Evolutionary conservation across 176 grass and related monocot genomes (phyloP).

Genomic region (Oryza punctata): DNA sequence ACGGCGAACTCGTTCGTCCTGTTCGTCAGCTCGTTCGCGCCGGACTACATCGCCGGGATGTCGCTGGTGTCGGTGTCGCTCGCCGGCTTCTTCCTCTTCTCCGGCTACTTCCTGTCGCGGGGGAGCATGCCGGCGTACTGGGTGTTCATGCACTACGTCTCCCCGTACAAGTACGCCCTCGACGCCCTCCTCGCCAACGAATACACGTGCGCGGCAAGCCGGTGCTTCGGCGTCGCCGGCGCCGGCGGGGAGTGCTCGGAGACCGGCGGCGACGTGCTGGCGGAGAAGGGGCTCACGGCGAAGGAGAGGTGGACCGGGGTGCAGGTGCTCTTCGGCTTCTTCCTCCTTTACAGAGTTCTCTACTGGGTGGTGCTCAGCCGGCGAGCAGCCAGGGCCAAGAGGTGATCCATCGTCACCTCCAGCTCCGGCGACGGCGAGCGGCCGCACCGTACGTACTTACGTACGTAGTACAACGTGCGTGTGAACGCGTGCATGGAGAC

Average conservation of each 20-base stretch:
- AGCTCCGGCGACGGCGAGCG: not conserved
- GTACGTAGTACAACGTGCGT: conserved; percentile 36
- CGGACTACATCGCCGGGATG: conserved; percentile 93
- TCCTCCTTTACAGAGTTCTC: conserved; percentile 88
- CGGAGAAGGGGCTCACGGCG: conserved; percentile 48
- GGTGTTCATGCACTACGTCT: conserved; percentile 91
- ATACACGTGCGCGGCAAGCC: conserved; percentile 61
- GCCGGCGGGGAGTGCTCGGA: conserved; percentile 49
- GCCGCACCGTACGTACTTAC: not conserved
- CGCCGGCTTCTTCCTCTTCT: conserved; percentile 96
- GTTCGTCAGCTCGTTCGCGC: conserved; percentile 78
- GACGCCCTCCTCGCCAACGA: conserved; percentile 93
- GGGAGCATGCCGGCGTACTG: conserved; percentile 94
- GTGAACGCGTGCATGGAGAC: conserved; percentile 45
- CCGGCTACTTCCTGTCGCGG: conserved; percentile 83
- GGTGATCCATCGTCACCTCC: conserved; percentile 10
- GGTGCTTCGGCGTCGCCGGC: conserved; percentile 58
- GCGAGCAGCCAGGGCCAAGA: conserved; percentile 66
- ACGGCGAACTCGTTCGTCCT: conserved; percentile 90
- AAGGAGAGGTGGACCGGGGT: conserved; percentile 78
- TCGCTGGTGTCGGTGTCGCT: conserved; percentile 77
- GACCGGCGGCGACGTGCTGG: conserved; percentile 74
- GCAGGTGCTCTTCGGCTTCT: conserved; percentile 86
- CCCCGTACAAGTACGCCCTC: conserved; percentile 91
- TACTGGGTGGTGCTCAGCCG: conserved; percentile 91